phyloP scores from a whole-genome alignment of 2,329 filamentous ascomycete genomes.

The Scolecobasidium constrictum region DNA sequence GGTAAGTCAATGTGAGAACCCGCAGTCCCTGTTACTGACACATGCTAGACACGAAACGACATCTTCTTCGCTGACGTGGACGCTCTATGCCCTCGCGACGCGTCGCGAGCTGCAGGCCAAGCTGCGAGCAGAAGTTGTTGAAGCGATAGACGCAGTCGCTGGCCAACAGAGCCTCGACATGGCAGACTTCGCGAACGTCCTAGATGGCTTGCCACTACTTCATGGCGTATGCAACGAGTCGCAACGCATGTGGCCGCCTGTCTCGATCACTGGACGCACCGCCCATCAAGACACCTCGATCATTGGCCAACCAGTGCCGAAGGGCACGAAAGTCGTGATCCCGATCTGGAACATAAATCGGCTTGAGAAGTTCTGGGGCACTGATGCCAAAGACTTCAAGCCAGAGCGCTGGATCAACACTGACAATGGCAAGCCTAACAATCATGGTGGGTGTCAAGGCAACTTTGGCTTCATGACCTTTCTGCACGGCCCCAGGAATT shows the following conservation, averaged over 20 bases:
- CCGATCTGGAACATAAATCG: slow-evolving; percentile 31
- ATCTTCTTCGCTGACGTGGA: slow-evolving; percentile 65
- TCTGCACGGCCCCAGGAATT: slow-evolving; percentile 29
- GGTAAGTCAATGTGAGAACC: slow-evolving; percentile 32
- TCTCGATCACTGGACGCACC: slow-evolving; percentile 23
- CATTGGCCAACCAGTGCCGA: slow-evolving; percentile 25
- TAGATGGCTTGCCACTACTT: slow-evolving; percentile 34
- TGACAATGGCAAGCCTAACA: slow-evolving; percentile 27
- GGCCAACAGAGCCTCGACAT: no score
- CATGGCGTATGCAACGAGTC: slow-evolving; percentile 36
- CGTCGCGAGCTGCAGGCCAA: slow-evolving; percentile 54
- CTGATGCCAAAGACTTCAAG: slow-evolving; percentile 27
- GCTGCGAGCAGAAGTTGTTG: slow-evolving; percentile 58
- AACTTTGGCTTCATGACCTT: slow-evolving; percentile 33
- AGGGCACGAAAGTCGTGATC: slow-evolving; percentile 26
- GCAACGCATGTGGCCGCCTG: slow-evolving; percentile 26
- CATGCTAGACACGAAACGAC: slow-evolving; percentile 60
- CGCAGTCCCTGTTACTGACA: slow-evolving; percentile 13
- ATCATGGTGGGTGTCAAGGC: slow-evolving; percentile 24
- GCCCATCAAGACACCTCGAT: slow-evolving; percentile 22
- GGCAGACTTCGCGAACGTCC: slow-evolving; percentile 22
- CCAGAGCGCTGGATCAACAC: slow-evolving; percentile 36
- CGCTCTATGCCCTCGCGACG: slow-evolving; percentile 56
- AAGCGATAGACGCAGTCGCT: slow-evolving; percentile 31
- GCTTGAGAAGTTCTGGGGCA: slow-evolving; percentile 30